Base-by-base conservation (phyloP, 352 stramenopile genomes). In the Aphanomyces euteiches region DNA sequence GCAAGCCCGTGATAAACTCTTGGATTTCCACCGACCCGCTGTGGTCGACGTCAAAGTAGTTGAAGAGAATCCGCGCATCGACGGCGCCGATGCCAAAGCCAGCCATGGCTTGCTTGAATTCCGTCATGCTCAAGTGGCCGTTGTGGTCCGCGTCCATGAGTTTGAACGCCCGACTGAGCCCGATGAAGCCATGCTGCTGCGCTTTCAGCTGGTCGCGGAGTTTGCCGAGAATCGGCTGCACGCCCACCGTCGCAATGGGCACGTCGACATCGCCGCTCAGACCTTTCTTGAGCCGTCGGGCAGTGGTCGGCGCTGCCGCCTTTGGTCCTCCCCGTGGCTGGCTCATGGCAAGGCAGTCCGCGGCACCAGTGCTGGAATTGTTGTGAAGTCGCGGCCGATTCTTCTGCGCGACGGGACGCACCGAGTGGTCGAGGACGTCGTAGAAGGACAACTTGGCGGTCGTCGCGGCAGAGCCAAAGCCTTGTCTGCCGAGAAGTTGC, bases 11-110 rank as follows among this genome's bases (percentile, higher is more conserved):
- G 36, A 98, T 69, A 60, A 98, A 97, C 70, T 98, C 92, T 15
- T 76, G 74, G 43, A 90, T 85, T 73, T 89, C 86, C 63, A 98
- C 84, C 1, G 83, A 69, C 15, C 89, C 88, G 71, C 90, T 85
- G 70, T 91, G 76, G 76, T 97, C 92, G 39, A 75, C 71, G 73
- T 97, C 91, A 73, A 96, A 96, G 67, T 81, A 89, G 56, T 92
- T 73, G 61, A 96, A 94, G 5, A 96, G 38, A 48, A 53, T 82
- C 78, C 77, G 74, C 19, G 86, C 53, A 41, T 82, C 79, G n/a
- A 67, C 71, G n/a, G 78, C 65, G 19, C 61, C 73, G n/a, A 84
- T 56, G 13, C 79, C 57, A 53, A 65, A 75, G 1, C 74, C 63
- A 10, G 53, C 39, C 21, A 72, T 4, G 19, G 66, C 66, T 17